Evolutionary conservation across 2,329 filamentous ascomycete genomes (phyloP), one percentile per base, ranked within the genome.

Genomic region (Blastomyces emzantsi): DNA sequence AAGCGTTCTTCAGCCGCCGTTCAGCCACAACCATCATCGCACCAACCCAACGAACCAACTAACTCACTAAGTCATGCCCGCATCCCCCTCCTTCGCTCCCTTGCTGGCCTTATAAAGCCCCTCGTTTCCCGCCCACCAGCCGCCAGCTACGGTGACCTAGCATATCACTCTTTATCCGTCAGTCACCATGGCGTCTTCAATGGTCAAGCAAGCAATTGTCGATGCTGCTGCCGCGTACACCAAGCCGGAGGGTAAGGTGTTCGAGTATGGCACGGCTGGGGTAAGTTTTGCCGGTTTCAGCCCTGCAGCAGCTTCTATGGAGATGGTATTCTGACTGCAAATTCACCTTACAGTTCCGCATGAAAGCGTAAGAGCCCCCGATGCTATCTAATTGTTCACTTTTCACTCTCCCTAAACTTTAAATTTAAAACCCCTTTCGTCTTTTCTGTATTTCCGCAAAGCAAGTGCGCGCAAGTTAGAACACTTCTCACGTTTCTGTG

Each of bases 181-280:
- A 56, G 17, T 62, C 25, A 41, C 73, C 72, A 78, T 78, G 76
- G 76, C 75, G 67, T 77, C 76, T 66, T 71, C 74, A 63, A 73
- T 71, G 67, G 67, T 79, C 54, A 75, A 77, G 63, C 71, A 78
- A 69, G 76, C 77, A 60, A 79, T 83, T 70, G 69, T 75, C 60
- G 73, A 79, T 66, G 79, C 79, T 62, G 80, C 79, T 52, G 72
- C 74, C 63, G 78, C 78, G 65, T 82, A 82, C 70, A 73, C 75
- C 25, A 82, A 82, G 72, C 80, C 79, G 13, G 74, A 77, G 60
- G 80, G 78, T 64, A 77, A 73, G 69, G 77, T 79, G 63, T 86
- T 84, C 72, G 77, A 81, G 65, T 86, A 86, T 79, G 83, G 83
- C 68, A 86, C 83, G 65, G 83, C 83, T 65, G 83, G 83, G 65